Evolutionary conservation across 805 yeast genomes (phyloP).

Genomic region (Candida stauntonica): DNA sequence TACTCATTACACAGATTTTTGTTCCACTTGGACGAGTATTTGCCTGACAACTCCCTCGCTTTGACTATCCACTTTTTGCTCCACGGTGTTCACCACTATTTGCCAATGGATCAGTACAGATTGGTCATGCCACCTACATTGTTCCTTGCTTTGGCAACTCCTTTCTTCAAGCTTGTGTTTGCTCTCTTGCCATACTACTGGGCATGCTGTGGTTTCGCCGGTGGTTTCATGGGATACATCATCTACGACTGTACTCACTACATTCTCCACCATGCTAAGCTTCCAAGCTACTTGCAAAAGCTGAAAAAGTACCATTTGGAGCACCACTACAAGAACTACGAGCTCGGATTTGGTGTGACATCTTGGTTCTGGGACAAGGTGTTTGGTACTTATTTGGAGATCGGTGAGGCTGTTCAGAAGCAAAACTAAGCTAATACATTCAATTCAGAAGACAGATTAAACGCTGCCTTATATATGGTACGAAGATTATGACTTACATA

Average conservation of each 20-base stretch:
- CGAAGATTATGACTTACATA: neutral
- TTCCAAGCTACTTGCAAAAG: constrained; percentile 73
- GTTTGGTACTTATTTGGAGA: constrained; percentile 72
- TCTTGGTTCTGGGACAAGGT: constrained; percentile 90
- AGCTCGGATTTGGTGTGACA: constrained; percentile 95
- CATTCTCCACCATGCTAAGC: constrained; percentile 79
- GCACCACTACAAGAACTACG: constrained; percentile 96
- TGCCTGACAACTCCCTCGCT: constrained; percentile 76
- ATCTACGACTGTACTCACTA: constrained; percentile 93
- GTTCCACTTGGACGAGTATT: constrained; percentile 84
- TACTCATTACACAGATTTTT: constrained; percentile 84
- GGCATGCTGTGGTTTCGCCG: constrained; percentile 93
- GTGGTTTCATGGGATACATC: constrained; percentile 92
- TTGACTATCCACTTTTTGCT: constrained; percentile 82
- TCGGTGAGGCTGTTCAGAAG: constrained; percentile 23
- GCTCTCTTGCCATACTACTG: constrained; percentile 68
- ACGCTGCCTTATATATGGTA: too few species aligned
- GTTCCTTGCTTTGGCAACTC: constrained; percentile 65
- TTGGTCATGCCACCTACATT: constrained; percentile 96
- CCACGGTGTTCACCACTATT: constrained; percentile 95
- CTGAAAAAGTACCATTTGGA: constrained; percentile 90
- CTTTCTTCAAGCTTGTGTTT: constrained; percentile 79
- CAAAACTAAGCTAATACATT: constrained; percentile 5
- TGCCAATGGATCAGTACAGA: constrained; percentile 94
- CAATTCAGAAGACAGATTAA: neutral